Conservation (phyloP, 768 basidiomycete genomes). For the Hydnomerulius pinastri region DNA sequence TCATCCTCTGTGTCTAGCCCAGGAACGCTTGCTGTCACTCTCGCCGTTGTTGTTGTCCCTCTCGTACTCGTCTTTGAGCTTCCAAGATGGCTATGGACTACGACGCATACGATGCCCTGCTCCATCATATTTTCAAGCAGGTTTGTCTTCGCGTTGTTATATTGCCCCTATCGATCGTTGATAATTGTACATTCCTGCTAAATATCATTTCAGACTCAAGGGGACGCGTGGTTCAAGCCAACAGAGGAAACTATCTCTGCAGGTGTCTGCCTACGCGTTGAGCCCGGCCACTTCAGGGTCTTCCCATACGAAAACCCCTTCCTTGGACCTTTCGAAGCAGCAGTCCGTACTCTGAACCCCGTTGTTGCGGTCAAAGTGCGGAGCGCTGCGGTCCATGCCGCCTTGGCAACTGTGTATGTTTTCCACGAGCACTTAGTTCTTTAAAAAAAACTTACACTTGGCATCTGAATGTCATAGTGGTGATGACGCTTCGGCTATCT, state of each 20-base stretch:
- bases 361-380: slow-evolving; percentile 83
- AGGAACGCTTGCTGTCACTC: neutral
- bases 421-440: neutral
- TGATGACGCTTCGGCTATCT: slow-evolving; percentile 61
- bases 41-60: neutral
- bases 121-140: slow-evolving; percentile 78
- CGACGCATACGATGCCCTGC: slow-evolving; percentile 76
- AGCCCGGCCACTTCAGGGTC: slow-evolving; percentile 69
- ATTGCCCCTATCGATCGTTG: too few species aligned
- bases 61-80: neutral
- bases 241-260: slow-evolving; percentile 80
- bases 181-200: too few species aligned
- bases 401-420: slow-evolving; percentile 66
- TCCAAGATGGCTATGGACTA: slow-evolving; percentile 45
- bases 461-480: slow-evolving; percentile 37
- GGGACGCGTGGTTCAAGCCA: slow-evolving; percentile 86
- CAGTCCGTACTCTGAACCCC: slow-evolving; percentile 74
- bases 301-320: slow-evolving; percentile 87
- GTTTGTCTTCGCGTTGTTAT: slow-evolving; percentile 38
- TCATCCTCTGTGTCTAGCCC: neutral
- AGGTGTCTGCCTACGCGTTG: slow-evolving; percentile 74
- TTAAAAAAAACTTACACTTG: slow-evolving; percentile 2
- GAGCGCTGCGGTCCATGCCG: slow-evolving; percentile 79
- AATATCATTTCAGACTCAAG: slow-evolving; percentile 80
- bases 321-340: slow-evolving; percentile 80